Percentiles rank a stretch among this genome's conserved stretches.
These are phyloP conservation scores for Phytopythium helicoides DNA, from an alignment of 352 stramenopile species.

Conservation along the genomic window DNA sequence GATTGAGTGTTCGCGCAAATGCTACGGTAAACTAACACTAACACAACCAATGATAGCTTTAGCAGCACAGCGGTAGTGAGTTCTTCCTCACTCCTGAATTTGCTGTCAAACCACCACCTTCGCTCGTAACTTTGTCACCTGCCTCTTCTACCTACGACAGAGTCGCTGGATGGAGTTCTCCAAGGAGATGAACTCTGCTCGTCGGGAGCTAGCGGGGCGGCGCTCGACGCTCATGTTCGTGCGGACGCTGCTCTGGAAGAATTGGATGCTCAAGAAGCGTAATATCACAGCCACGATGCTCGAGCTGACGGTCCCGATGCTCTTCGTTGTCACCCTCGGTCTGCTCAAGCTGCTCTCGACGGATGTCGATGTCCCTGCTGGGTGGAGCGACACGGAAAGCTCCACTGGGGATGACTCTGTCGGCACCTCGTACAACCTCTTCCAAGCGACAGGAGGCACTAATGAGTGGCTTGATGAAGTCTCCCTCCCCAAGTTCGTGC, in stretches of 20 bases:
- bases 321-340: constrained; percentile 39
- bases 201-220: no score
- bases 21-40: no score
- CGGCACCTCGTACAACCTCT: constrained; percentile 32
- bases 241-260: constrained; percentile 40
- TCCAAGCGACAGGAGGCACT: constrained; percentile 10
- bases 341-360: constrained; percentile 33
- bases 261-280: constrained; percentile 41
- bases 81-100: no score
- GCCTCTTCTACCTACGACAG: no score
- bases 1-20: no score
- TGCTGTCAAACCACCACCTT: no score
- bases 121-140: not conserved
- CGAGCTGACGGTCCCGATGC: constrained; percentile 30
- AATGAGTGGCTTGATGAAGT: constrained; percentile 19
- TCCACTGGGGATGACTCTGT: constrained; percentile 9
- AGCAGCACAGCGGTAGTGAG: no score
- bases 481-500: constrained; percentile 17
- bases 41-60: no score
- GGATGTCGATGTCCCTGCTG: constrained; percentile 26
- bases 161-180: no score
- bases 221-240: constrained; percentile 4
- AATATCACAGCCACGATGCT: constrained; percentile 29
- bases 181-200: no score
- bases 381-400: constrained; percentile 20